Evolutionary conservation across 1,284 basidiomycete species (phyloP), one percentile per base, ranked within the genome.

Genomic region (Abortiporus biennis): DNA sequence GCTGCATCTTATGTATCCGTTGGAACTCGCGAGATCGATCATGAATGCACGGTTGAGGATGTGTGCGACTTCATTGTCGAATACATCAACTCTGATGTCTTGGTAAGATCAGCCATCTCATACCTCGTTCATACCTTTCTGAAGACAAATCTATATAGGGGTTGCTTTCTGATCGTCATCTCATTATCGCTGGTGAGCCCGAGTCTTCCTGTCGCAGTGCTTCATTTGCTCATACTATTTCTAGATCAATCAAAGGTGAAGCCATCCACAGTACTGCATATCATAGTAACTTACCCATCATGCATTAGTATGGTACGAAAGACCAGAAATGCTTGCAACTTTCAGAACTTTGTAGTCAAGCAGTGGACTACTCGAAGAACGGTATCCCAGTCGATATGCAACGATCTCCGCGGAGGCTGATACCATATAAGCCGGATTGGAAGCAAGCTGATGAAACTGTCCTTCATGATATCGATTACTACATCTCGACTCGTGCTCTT

Each of bases 21-120:
- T 2, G 51, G 51, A 1, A 43, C 40, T 11, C 44, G 69, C 15
- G 63, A 62, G 4, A 63, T 86, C 1, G 69, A 72, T 3, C 67
- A 74, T 19, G 67, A 76, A 2, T 78, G 79, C 47, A 79, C 72
- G 0, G 74, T 90, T 4, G 70, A 82, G 2, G 87, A 92, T 50
- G 79, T 92, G 1, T 84, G 81, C 47, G 72, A 90, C 48, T 92
- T 92, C 56, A 70, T 92, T 22, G 76, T 92, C 16, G 80, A 91
- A 51, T 92, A 87, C 46, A 86, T 90, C 54, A 76, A 85, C 47
- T 87, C 85, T 0, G 87, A 91, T 53, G 72, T 86, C 25, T 60
- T 85, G 64, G 84, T 85, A 60, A 37, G 68, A 53, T 11, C 5
- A 23, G 19, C 32, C 2, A 21, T 15, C 2, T 15, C 33, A 19